Conservation (phyloP, 2,329 filamentous ascomycete genomes). For the Harringtonia aguacate region DNA sequence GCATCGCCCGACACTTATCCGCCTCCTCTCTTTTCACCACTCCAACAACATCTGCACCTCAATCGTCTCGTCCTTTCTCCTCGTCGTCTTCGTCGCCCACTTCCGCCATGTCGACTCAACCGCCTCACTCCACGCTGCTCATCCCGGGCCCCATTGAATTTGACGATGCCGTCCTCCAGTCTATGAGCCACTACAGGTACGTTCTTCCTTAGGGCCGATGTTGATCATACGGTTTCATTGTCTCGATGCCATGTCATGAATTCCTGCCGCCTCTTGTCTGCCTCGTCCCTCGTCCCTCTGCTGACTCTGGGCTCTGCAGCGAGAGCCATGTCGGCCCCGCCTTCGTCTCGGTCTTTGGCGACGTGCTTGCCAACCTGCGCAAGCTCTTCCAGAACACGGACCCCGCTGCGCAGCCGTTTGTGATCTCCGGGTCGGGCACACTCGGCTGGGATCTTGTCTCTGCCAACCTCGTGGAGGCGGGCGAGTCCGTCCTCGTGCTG, state of each 20-base stretch:
- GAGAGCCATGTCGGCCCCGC: constrained; percentile 87
- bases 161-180: constrained; percentile 89
- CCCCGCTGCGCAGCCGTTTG: constrained; percentile 74
- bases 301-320: constrained; percentile 31
- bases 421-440: constrained; percentile 90
- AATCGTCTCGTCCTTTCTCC: background rate
- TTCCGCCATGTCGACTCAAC: constrained; percentile 48
- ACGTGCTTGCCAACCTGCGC: constrained; percentile 77
- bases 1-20: constrained; percentile 17
- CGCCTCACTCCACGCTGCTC: constrained; percentile 62
- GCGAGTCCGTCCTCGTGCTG: constrained; percentile 83
- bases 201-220: no score
- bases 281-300: background rate
- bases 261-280: background rate
- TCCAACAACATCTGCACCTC: constrained; percentile 10
- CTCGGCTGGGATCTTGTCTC: constrained; percentile 94
- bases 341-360: constrained; percentile 86
- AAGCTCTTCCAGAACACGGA: constrained; percentile 89
- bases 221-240: no score
- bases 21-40: constrained; percentile 16
- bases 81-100: constrained; percentile 1
- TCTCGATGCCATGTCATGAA: no score
- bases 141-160: constrained; percentile 98
- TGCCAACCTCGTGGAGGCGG: constrained; percentile 83
- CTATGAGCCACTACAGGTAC: constrained; percentile 91